Base-by-base conservation (phyloP, 768 basidiomycete genomes). In the Dioszegia crocea region DNA sequence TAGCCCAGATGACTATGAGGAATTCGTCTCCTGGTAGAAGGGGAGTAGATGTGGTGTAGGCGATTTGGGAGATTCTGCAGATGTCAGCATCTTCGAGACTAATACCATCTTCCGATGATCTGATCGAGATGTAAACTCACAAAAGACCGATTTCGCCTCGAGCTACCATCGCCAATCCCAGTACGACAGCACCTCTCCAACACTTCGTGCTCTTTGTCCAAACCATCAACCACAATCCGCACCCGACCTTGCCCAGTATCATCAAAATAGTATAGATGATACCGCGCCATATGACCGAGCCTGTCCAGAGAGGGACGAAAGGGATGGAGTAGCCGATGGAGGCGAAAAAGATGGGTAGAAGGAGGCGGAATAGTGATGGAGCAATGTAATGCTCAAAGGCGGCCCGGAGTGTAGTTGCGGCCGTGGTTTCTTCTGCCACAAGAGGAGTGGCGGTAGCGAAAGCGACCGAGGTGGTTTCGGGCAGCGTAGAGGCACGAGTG, bases 61-160 rank as follows among this genome's bases (percentile, higher is more conserved):
- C 78, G 43, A 79, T 69, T 48, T 78, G 76, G 8, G 84, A 82
- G 29, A 86, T 81, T 30, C 64, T 69, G 44, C 23, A 52, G 11
- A 38, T 3, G 39, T 39, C 14, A 48, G 17, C 52, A 14, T 33
- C 14, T 33, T 33, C 33, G 33, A 33, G 14, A 6, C 33, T 6
- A 33, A 33, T 33, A 6, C 33, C 26, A 30, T 17, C 12, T 24
- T 53, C 31, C 12, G 26, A 17, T 21, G 40, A 43, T 43, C 14
- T 38, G 4, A n/a, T 39, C 29, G 27, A 48, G 16, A n/a, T 10
- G 36, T 39, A 12, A 17, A 61, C 71, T 63, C 27, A 64, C 63
- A 77, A 54, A 46, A 87, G 78, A 12, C 84, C 85, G 26, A 87
- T 86, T 72, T 87, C 86, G 1, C 86, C 86, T 2, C 86, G 80